Conservation (phyloP, 768 basidiomycete species). For the Mycena amicta region DNA sequence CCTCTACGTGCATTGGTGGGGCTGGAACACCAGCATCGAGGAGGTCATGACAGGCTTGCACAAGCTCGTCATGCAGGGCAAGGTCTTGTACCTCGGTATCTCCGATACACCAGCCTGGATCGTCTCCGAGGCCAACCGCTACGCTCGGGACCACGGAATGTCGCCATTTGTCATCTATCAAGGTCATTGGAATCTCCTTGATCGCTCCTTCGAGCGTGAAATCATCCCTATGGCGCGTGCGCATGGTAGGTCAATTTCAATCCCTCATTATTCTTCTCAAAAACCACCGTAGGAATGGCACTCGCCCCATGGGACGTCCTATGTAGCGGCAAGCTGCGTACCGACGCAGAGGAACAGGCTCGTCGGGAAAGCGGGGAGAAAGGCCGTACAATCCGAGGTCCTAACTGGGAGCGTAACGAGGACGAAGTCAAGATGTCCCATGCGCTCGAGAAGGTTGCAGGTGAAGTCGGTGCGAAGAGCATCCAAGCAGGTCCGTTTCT, state of each 20-base stretch:
- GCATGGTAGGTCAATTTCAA: background rate
- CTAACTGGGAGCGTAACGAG: constrained; percentile 49
- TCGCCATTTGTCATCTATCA: constrained; percentile 50
- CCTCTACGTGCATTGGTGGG: constrained; percentile 59
- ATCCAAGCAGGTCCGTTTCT: constrained; percentile 44
- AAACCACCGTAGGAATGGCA: constrained; percentile 28
- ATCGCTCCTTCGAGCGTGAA: constrained; percentile 47
- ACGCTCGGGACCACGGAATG: constrained; percentile 41
- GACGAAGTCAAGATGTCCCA: constrained; percentile 44
- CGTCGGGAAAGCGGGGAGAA: constrained; percentile 32
- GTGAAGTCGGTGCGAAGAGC: constrained; percentile 48
- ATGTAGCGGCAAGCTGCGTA: constrained; percentile 29
- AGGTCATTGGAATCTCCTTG: constrained; percentile 37
- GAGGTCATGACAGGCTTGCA: constrained; percentile 52
- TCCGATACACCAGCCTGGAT: constrained; percentile 41
- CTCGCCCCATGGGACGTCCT: constrained; percentile 43
- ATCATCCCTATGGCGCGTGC: constrained; percentile 40
- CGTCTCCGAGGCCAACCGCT: constrained; percentile 42
- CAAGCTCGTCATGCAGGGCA: constrained; percentile 43
- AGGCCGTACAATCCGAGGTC: constrained; percentile 35
- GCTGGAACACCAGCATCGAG: constrained; percentile 37
- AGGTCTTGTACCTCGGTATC: constrained; percentile 45
- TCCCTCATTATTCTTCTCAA: background rate
- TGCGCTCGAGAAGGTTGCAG: constrained; percentile 52
- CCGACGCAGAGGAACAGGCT: constrained; percentile 31